Base-by-base conservation (phyloP, 2,329 filamentous ascomycete species). In the Alternaria novae-zelandiae region DNA sequence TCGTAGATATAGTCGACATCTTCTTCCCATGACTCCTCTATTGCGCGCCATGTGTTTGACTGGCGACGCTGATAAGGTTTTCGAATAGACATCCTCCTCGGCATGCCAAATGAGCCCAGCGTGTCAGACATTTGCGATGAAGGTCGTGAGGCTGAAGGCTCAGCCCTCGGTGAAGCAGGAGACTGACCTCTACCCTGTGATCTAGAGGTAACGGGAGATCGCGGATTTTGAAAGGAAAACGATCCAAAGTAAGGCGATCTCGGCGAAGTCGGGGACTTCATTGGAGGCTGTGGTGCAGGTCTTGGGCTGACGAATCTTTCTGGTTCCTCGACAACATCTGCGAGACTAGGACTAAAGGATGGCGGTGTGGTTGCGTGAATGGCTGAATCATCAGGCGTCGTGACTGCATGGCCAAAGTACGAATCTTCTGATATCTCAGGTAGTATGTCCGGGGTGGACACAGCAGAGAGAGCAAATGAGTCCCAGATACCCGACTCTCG, bases 1-100 rank as follows among this genome's bases (percentile, higher is more conserved):
- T 88, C 85, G 68, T 89, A 89, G 70, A 86, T 88, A 70, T 86
- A 89, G 67, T 89, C 87, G 59, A 89, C 86, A 63, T 88, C 86
- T 43, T 87, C 86, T 69, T 89, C 87, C 87, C 87, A 89, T 1
- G 84, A 85, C 13, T 76, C 76, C 53, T 83, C 82, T 26, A 80
- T 74, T 15, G 67, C 73, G 25, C 74, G 74, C 74, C 77, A 79
- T 11, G 73, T 74, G 55, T 75, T 78, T 1, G 77, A 80, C 45
- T 73, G 71, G 50, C 75, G 73, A 30, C 74, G 72, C n/a, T 65
- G 57, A 8, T 67, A 50, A 12, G 68, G 65, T 23, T 66, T 70
- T 20, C 72, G 66, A 45, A 75, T 51, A 11, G 73, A 74, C 36
- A 50, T 64, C 56, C 65, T 70, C 12, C 73, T 67, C 20, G 67